Percentiles rank a stretch among this genome's conserved stretches.
Evolutionary conservation across 2,329 filamentous ascomycete species (phyloP).

Genomic region (Geosmithia flava): DNA sequence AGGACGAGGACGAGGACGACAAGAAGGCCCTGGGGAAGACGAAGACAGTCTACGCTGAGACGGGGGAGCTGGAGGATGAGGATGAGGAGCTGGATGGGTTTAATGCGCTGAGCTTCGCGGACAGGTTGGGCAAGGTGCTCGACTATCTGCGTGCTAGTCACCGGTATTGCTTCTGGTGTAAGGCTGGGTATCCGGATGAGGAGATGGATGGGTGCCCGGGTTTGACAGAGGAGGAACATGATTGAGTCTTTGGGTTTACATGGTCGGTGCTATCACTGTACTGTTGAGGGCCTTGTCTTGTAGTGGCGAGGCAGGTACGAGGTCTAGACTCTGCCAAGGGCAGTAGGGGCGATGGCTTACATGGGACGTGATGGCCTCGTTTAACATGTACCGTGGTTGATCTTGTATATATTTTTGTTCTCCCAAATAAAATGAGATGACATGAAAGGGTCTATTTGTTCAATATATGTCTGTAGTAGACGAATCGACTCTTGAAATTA

Average conservation of each 20-base stretch:
- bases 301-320: no score
- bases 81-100: constrained; percentile 74
- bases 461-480: no score
- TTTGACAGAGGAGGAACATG: constrained; percentile 70
- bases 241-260: constrained; percentile 16
- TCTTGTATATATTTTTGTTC: no score
- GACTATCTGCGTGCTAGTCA: constrained; percentile 57
- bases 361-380: no score
- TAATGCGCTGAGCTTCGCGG: constrained; percentile 51
- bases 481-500: no score
- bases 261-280: no score
- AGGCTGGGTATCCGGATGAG: constrained; percentile 62
- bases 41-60: constrained; percentile 40
- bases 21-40: constrained; percentile 51
- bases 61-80: constrained; percentile 55
- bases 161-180: constrained; percentile 95
- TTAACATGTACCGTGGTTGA: no score
- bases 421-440: no score
- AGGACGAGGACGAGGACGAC: constrained; percentile 58
- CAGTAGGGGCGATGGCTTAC: no score
- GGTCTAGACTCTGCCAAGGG: no score
- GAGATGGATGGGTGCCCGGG: constrained; percentile 85
- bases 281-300: no score
- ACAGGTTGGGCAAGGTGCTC: constrained; percentile 56
- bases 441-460: no score